Conservation (phyloP, 2,329 filamentous ascomycete species). For the Penicillium sp. region DNA sequence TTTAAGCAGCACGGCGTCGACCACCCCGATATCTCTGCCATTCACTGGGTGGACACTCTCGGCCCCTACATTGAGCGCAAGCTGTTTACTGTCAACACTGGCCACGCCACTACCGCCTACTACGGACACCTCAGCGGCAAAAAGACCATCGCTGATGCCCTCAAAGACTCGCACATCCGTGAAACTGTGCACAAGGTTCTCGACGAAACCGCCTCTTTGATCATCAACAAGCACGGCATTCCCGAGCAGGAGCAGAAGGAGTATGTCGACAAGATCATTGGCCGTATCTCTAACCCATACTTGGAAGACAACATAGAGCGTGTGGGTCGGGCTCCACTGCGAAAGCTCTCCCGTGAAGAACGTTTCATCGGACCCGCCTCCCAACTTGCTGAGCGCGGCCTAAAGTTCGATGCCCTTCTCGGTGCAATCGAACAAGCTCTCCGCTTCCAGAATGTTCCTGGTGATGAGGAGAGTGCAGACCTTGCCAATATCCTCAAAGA, state of each 20-base stretch:
- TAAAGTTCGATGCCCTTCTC: slow-evolving; percentile 74
- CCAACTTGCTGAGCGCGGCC: slow-evolving; percentile 80
- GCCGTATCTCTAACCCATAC: slow-evolving; percentile 89
- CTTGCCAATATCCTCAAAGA: slow-evolving; percentile 84
- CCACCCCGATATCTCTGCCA: slow-evolving; percentile 79
- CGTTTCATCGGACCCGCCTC: slow-evolving; percentile 92
- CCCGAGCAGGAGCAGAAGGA: slow-evolving; percentile 73
- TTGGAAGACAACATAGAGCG: slow-evolving; percentile 92
- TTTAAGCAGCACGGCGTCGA: slow-evolving; percentile 68
- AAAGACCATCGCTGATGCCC: slow-evolving; percentile 85
- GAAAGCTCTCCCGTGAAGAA: slow-evolving; percentile 94
- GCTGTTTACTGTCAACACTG: slow-evolving; percentile 98
- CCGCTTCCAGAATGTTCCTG: slow-evolving; percentile 92
- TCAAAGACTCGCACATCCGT: slow-evolving; percentile 80
- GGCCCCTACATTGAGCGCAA: slow-evolving; percentile 98
- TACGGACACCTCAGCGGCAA: slow-evolving; percentile 88
- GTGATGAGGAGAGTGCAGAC: slow-evolving; percentile 85
- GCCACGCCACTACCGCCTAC: slow-evolving; percentile 94
- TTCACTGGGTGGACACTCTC: slow-evolving; percentile 92
- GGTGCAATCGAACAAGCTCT: slow-evolving; percentile 89
- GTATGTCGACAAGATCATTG: slow-evolving; percentile 92
- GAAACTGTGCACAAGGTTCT: slow-evolving; percentile 79
- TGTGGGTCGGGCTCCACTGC: slow-evolving; percentile 90
- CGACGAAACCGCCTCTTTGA: slow-evolving; percentile 82
- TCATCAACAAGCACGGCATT: slow-evolving; percentile 86